phyloP scores from a whole-genome alignment of 1,284 basidiomycete genomes.

The Boletus smithii region DNA sequence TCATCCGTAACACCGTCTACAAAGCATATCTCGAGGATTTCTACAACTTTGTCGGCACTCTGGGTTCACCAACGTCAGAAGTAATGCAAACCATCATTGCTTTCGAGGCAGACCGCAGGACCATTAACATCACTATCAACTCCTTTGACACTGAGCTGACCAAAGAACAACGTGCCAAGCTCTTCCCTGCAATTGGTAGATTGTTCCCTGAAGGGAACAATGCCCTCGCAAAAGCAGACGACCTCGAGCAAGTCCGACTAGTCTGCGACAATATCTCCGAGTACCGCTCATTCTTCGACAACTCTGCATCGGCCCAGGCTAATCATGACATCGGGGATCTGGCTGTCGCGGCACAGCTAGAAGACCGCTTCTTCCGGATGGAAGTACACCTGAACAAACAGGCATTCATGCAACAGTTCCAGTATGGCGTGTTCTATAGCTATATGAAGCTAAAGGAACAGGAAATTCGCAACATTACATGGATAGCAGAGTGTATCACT shows the following conservation, averaged over 20 bases:
- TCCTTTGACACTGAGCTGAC: slow-evolving; percentile 94
- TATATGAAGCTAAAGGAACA: slow-evolving; percentile 99
- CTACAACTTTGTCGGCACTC: slow-evolving; percentile 74
- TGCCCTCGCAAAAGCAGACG: slow-evolving; percentile 89
- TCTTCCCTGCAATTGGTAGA: slow-evolving; percentile 92
- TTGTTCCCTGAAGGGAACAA: slow-evolving; percentile 97
- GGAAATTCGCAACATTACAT: slow-evolving; percentile 95
- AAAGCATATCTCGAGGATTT: slow-evolving; percentile 99
- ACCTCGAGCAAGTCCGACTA: slow-evolving; percentile 88
- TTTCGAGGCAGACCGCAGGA: slow-evolving; percentile 96
- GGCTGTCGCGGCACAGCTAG: slow-evolving; percentile 67
- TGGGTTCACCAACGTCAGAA: slow-evolving; percentile 84
- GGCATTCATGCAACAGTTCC: slow-evolving; percentile 94
- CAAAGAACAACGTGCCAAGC: slow-evolving; percentile 93
- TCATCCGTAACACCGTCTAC: slow-evolving; percentile 99
- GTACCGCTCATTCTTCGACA: slow-evolving; percentile 88
- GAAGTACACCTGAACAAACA: slow-evolving; percentile 94
- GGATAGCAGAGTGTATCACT: slow-evolving; percentile 97
- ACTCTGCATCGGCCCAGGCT: slow-evolving; percentile 39
- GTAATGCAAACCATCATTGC: slow-evolving; percentile 88
- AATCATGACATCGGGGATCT: slow-evolving; percentile 47
- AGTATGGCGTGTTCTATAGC: slow-evolving; percentile 89
- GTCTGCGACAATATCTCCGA: slow-evolving; percentile 89
- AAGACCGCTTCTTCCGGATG: slow-evolving; percentile 94
- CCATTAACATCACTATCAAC: slow-evolving; percentile 99